A percentile compares a stretch with the other conserved stretches of the same genome.
Evolutionary conservation across 345 rosid genomes (phyloP).

Genomic region (Brassica nigra): DNA sequence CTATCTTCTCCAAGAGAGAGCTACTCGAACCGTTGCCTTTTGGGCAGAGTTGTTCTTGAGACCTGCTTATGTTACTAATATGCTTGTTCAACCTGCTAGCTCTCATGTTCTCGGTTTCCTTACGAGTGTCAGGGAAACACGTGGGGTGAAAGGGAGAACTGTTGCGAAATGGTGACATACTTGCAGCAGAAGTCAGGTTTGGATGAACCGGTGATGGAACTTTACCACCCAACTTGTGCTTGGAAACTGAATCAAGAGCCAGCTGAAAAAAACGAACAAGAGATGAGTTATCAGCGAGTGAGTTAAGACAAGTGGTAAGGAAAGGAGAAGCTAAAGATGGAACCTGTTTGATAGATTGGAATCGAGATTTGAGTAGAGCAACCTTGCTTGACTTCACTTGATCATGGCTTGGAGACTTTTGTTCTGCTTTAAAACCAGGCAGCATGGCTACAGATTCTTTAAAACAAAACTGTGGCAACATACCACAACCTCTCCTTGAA

Average conservation of each 20-base stretch:
- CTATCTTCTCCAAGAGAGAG: constrained; percentile 61
- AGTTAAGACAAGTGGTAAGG: constrained; percentile 3
- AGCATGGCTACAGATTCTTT: constrained; percentile 59
- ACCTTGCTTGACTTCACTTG: constrained; percentile 50
- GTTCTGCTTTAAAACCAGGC: constrained; percentile 56
- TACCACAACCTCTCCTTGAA: constrained; percentile 71
- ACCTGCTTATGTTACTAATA: constrained; percentile 47
- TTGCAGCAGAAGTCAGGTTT: constrained; percentile 42
- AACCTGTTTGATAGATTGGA: constrained; percentile 59
- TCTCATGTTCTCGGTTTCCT: constrained; percentile 56
- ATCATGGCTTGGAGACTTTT: constrained; percentile 41
- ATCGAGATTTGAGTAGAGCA: constrained; percentile 45
- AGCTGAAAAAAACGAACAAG: constrained; percentile 50
- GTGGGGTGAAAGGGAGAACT: constrained; percentile 55
- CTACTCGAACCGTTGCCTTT: constrained; percentile 41
- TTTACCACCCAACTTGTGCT: constrained; percentile 44
- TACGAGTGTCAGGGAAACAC: constrained; percentile 57
- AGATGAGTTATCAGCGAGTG: background rate
- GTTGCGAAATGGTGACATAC: constrained; percentile 58
- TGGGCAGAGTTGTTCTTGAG: constrained; percentile 50
- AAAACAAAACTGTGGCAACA: constrained; percentile 69
- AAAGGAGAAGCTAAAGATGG: constrained; percentile 15
- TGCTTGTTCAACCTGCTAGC: constrained; percentile 48
- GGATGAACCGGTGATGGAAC: constrained; percentile 48
- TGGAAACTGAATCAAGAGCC: constrained; percentile 44